Percentiles rank a stretch among this genome's conserved stretches.
phyloP scores from a whole-genome alignment of 352 stramenopile genomes.

The Phytophthora palmivora region DNA sequence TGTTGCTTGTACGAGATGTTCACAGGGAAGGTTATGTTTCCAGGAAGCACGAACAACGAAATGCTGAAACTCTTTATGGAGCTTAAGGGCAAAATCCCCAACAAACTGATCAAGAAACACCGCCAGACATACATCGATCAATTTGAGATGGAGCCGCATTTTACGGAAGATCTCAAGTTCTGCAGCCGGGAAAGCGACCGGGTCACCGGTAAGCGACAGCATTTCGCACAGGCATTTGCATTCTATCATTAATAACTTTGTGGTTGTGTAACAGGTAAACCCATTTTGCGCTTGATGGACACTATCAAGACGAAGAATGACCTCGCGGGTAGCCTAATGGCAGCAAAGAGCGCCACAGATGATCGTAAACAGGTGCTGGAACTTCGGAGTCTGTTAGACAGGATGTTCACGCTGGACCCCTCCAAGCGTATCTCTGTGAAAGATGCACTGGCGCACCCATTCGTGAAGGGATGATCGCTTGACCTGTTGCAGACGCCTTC shows the following conservation, averaged over 20 bases:
- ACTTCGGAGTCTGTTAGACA: slow-evolving; percentile 78
- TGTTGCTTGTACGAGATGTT: slow-evolving; percentile 98
- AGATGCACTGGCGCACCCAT: slow-evolving; percentile 85
- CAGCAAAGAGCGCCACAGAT: slow-evolving; percentile 68
- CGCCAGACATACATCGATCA: slow-evolving; percentile 80
- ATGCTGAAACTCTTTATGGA: slow-evolving; percentile 98
- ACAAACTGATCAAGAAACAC: slow-evolving; percentile 89
- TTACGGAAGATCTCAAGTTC: slow-evolving; percentile 88
- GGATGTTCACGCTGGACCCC: slow-evolving; percentile 86
- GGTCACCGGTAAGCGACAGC: slow-evolving; percentile 66
- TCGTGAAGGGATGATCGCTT: slow-evolving; percentile 51
- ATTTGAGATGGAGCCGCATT: slow-evolving; percentile 88
- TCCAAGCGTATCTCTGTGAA: slow-evolving; percentile 76
- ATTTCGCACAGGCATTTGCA: not conserved
- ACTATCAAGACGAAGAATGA: slow-evolving; percentile 72
- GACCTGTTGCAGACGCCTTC: not conserved
- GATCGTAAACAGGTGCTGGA: slow-evolving; percentile 73
- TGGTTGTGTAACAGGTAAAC: slow-evolving; percentile 48
- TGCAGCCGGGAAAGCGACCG: slow-evolving; percentile 83
- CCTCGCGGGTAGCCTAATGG: slow-evolving; percentile 58
- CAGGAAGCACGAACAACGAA: slow-evolving; percentile 97
- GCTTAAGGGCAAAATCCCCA: slow-evolving; percentile 90
- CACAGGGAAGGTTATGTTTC: slow-evolving; percentile 97
- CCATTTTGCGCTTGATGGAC: slow-evolving; percentile 76
- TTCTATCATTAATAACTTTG: too few relatives aligned